Base-by-base conservation (phyloP, 495 filamentous ascomycete species). In the Aspergillus cavernicola region DNA sequence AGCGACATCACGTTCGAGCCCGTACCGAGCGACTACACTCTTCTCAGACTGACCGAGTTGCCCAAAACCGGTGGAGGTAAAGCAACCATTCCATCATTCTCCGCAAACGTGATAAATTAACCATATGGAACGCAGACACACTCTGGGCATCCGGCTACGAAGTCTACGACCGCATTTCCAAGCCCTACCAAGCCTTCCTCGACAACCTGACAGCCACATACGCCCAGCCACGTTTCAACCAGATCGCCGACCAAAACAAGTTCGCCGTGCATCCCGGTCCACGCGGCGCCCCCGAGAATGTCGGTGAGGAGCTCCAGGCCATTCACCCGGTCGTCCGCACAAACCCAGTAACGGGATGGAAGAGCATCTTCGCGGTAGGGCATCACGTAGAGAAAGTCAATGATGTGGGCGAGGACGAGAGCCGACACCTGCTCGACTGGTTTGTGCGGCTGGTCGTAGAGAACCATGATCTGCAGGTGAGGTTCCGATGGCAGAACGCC, bases 321-420 rank as follows among this genome's bases (percentile, higher is more conserved):
- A 61, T 79, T 6, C 86, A 89, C 63, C 82, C 85, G 0, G 56
- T 89, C 7, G 67, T 89, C 15, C 82, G 87, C 16, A 89, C 86
- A 7, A 86, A 90, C 65, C 86, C 87, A 0, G 80, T 89, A 0
- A 88, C 86, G 0, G 87, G 86, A 3, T 90, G 87, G 86, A 88
- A 87, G 69, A 74, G 66, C 19, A 64, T 92, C n/a, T 90, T 86
- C 58, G 78, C 77, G 0, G 74, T 82, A 3, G 62, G 62, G 3
- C 50, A 49, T 6, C 51, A 61, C 37, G 55, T 61, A 4, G 31
- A 49, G 28, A 19, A 36, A 4, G 60, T 64, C 22, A 57, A 64
- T 18, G 62, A 40, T 3, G 7, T 63, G 3, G n/a, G 40, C 26
- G 52, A 53, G 11, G 36, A 70, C 12, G 85, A 89, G 74, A 61